Evolutionary conservation across 768 basidiomycete species (phyloP), one percentile per base, ranked within the genome.

Genomic region (Termitomyces eurrhizus): DNA sequence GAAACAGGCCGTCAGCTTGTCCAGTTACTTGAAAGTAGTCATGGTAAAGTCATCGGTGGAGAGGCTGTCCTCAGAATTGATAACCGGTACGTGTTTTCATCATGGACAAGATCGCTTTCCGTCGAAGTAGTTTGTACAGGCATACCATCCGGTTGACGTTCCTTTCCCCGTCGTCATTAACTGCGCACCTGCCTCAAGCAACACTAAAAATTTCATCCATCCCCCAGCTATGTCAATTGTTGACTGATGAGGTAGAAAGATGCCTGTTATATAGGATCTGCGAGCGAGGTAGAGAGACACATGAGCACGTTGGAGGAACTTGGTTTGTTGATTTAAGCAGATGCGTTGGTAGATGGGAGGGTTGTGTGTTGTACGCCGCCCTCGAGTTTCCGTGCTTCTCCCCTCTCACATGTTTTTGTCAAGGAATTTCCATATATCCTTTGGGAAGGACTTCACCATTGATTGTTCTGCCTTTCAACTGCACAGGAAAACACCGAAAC

Each of bases 241-340:
- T 95, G 12, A 78, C 79, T 26, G 89, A 93, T 64, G 94, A 95
- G 70, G 83, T 91, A 26, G 88, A 89, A 68, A 79, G 80, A 39
- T 87, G 86, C 65, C 72, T 94, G 13, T 77, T 94, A 33, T 76
- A 81, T 37, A 75, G 86, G 61, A 86, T 93, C 57, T 88, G 89
- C 65, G 85, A 84, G 60, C 73, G 88, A 29, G 91, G 91, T 7
- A 76, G 74, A 21, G 79, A 78, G 53, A 69, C 83, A 8, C 81
- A 80, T 55, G 77, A 79, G 39, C 70, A 78, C 35, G 75, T 82
- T 14, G 85, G 85, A 49, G 87, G 86, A 14, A 86, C 84, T 2
- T 93, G 91, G 91, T 89, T 93, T 63, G 84, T 92, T 29, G 91
- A 93, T 65, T 69, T 83, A 49, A 80, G 88, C 57, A 83, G 84